phyloP scores from a whole-genome alignment of 2,329 filamentous ascomycete genomes.

The Cladosporium colombiae region DNA sequence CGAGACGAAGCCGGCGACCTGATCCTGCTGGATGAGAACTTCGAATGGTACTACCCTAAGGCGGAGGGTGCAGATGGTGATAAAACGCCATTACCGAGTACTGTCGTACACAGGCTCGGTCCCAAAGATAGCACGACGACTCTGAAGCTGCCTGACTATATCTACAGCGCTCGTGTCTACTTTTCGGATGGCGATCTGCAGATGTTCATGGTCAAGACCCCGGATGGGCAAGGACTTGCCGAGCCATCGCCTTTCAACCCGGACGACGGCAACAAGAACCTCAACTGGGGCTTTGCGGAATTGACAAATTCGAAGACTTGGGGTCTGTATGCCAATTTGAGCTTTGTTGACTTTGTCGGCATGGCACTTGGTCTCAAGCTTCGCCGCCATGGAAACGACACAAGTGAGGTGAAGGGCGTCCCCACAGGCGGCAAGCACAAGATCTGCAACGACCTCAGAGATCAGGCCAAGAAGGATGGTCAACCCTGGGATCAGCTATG shows the following conservation, averaged over 20 bases:
- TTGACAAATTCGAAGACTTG: conserved; percentile 42
- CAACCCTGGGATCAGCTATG: conserved; percentile 62
- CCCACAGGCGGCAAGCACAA: conserved; percentile 53
- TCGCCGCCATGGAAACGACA: conserved; percentile 59
- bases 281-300: conserved; percentile 46
- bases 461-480: conserved; percentile 56
- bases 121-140: conserved; percentile 37
- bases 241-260: conserved; percentile 49
- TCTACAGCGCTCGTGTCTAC: conserved; percentile 48
- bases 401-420: conserved; percentile 41
- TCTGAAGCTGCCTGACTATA: conserved; percentile 43
- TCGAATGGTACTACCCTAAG: conserved; percentile 43
- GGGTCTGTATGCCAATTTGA: conserved; percentile 45
- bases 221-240: conserved; percentile 44
- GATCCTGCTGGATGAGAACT: conserved; percentile 44
- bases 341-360: conserved; percentile 32
- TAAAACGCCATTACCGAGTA: conserved; percentile 28
- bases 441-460: conserved; percentile 55
- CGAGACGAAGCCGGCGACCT: conserved; percentile 41
- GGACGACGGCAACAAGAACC: conserved; percentile 43
- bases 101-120: conserved; percentile 29
- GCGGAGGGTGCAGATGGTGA: conserved; percentile 27
- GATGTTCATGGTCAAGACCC: conserved; percentile 27
- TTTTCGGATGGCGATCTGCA: conserved; percentile 45
- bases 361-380: conserved; percentile 54